phyloP scores from a whole-genome alignment of 2,329 filamentous ascomycete species.

The Colletotrichum truncatum region DNA sequence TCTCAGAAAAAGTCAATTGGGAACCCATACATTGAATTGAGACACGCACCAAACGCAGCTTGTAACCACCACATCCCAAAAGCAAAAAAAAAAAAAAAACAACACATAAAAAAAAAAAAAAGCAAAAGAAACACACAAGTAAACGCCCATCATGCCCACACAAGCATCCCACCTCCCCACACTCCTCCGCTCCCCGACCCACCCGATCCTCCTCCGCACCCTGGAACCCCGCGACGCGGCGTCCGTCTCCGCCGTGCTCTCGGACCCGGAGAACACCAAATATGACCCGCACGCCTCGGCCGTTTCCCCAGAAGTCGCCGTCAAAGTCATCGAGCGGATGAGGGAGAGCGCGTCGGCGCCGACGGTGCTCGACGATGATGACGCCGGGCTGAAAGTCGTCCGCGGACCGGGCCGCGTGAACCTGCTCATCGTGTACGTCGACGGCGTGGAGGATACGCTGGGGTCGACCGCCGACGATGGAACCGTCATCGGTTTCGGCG shows the following conservation, averaged over 20 bases:
- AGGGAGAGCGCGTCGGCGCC: constrained; percentile 37
- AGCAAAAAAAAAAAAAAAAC: not conserved
- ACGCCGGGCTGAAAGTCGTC: constrained; percentile 11
- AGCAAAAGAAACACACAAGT: too few species aligned
- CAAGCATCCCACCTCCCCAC: constrained; percentile 35
- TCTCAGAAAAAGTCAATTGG: too few species aligned
- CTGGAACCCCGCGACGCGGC: constrained; percentile 33
- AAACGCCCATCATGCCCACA: constrained; percentile 15
- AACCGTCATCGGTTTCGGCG: constrained; percentile 37
- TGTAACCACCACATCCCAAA: not conserved
- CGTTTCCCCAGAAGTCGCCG: constrained; percentile 29
- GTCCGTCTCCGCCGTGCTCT: constrained; percentile 36
- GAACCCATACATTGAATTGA: too few species aligned
- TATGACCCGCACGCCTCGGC: constrained; percentile 29
- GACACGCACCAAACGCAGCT: too few species aligned
- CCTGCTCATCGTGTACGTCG: constrained; percentile 34
- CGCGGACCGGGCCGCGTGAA: constrained; percentile 38
- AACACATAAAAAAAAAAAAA: too few species aligned
- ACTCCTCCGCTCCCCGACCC: constrained; percentile 32
- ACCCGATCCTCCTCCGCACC: constrained; percentile 38
- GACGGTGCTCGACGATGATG: constrained; percentile 31
- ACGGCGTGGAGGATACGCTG: not conserved
- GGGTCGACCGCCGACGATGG: not conserved
- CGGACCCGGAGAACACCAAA: constrained; percentile 30
- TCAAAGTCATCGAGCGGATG: constrained; percentile 32